Percentiles rank a stretch among this genome's conserved stretches.
Evolutionary conservation across 1,284 basidiomycete genomes (phyloP).

Genomic region (Cryptococcus sp.): DNA sequence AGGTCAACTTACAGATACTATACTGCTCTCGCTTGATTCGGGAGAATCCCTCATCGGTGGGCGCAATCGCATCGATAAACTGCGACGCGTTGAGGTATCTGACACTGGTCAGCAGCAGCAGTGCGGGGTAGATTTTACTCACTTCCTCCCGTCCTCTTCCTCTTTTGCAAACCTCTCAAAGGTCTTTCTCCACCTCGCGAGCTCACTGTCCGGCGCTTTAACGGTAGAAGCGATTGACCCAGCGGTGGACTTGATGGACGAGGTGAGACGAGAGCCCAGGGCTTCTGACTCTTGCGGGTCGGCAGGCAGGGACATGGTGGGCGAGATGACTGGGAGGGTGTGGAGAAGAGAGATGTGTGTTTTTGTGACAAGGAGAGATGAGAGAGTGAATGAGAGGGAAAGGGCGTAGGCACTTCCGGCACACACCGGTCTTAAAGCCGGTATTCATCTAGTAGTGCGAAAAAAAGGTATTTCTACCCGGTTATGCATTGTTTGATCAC

Average conservation of each 20-base stretch:
- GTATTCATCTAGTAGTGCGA: no score
- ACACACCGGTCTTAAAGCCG: no score
- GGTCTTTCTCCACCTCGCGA: conserved; percentile 79
- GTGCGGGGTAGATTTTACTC: conserved; percentile 47
- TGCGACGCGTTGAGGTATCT: conserved; percentile 77
- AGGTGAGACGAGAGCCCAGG: conserved; percentile 19
- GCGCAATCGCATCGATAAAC: conserved; percentile 91
- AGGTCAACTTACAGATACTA: conserved; percentile 58
- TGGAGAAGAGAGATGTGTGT: no score
- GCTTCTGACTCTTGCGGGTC: conserved; percentile 17
- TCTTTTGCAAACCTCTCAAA: conserved; percentile 80
- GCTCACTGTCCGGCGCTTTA: conserved; percentile 73
- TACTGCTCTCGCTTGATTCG: conserved; percentile 85
- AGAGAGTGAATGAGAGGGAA: no score
- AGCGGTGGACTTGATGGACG: conserved; percentile 35
- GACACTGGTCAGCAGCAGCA: conserved; percentile 42
- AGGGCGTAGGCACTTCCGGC: no score
- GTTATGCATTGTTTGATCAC: no score
- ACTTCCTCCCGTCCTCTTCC: conserved; percentile 75
- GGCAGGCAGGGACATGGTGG: conserved; percentile 9
- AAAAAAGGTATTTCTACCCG: no score
- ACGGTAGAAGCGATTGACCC: conserved; percentile 64
- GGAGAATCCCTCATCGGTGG: conserved; percentile 70
- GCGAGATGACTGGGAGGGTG: no score
- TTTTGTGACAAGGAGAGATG: no score